These are phyloP conservation scores for Syzygium syzygioides DNA, from an alignment of 441 rosid genomes.

Conservation along the genomic window DNA sequence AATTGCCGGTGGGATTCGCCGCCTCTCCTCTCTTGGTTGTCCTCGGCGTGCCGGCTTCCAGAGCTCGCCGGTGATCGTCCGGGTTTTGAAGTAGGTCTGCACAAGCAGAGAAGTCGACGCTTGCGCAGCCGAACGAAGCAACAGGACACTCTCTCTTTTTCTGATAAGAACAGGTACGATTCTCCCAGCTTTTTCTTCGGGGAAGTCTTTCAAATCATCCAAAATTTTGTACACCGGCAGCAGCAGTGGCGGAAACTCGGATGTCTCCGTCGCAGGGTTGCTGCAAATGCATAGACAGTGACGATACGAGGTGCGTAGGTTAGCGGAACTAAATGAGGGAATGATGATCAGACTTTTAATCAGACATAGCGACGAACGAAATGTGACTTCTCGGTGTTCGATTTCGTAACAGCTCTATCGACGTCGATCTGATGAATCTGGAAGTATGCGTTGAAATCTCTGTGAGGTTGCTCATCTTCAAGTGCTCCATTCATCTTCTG, in stretches of 20 bases:
- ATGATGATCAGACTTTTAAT: background rate
- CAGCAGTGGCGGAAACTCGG: background rate
- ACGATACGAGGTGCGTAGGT: background rate
- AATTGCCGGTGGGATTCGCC: background rate
- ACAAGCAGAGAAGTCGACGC: slow-evolving; percentile 50
- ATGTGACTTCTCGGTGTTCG: background rate
- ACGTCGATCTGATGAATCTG: background rate
- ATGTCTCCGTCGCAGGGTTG: slow-evolving; percentile 21
- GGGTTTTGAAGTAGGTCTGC: slow-evolving; percentile 81
- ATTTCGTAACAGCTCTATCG: background rate
- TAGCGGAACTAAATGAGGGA: background rate
- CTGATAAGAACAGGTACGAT: slow-evolving; percentile 7
- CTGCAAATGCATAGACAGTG: background rate
- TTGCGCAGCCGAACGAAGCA: slow-evolving; percentile 50
- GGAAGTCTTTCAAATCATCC: background rate
- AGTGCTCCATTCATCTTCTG: background rate
- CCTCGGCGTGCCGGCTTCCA: slow-evolving; percentile 66
- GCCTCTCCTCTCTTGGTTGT: background rate
- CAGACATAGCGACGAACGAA: background rate
- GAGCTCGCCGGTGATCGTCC: slow-evolving; percentile 91
- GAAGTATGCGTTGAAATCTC: background rate
- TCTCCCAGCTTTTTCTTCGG: slow-evolving; percentile 2
- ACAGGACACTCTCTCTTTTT: slow-evolving; percentile 23
- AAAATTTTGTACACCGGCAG: background rate
- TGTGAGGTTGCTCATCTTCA: background rate